A percentile compares a stretch with the other conserved stretches of the same genome.
These are phyloP conservation scores for Rauvolfia tetraphylla DNA, from an alignment of 257 asterid genomes.

Conservation along the genomic window DNA sequence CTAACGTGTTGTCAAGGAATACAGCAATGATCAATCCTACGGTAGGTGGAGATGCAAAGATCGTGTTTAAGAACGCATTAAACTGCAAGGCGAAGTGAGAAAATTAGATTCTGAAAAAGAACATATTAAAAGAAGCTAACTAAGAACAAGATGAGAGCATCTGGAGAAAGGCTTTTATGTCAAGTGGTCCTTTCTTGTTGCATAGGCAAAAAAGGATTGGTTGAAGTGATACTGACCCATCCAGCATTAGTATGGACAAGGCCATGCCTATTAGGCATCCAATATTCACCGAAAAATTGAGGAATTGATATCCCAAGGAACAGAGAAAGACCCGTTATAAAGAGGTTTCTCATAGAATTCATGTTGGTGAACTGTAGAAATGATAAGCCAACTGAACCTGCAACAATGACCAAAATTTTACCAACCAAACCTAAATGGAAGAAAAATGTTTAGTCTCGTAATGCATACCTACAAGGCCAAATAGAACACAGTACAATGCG, in stretches of 20 bases:
- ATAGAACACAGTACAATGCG: slow-evolving; percentile 83
- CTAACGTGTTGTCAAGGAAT: slow-evolving; percentile 87
- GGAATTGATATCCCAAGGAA: slow-evolving; percentile 97
- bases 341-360: slow-evolving; percentile 97
- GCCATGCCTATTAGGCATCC: slow-evolving; percentile 60
- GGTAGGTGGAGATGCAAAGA: slow-evolving; percentile 83
- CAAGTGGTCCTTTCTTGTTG: neutral
- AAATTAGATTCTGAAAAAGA: neutral
- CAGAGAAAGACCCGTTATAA: slow-evolving; percentile 84
- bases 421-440: neutral
- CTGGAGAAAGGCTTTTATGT: neutral
- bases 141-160: neutral
- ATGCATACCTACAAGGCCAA: slow-evolving; percentile 92
- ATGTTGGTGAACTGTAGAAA: slow-evolving; percentile 97
- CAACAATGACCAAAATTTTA: slow-evolving; percentile 15
- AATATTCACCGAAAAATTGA: slow-evolving; percentile 71
- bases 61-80: slow-evolving; percentile 83
- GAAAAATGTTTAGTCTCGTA: neutral
- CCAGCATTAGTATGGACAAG: slow-evolving; percentile 87
- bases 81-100: slow-evolving; percentile 43
- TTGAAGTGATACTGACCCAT: slow-evolving; percentile 61
- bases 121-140: too few species aligned
- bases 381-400: slow-evolving; percentile 96
- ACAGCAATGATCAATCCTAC: slow-evolving; percentile 83
- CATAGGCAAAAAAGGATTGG: neutral